Evolutionary conservation across 768 basidiomycete genomes (phyloP), one percentile per base, ranked within the genome.

Genomic region (Tylopilus vinaceipallidus): DNA sequence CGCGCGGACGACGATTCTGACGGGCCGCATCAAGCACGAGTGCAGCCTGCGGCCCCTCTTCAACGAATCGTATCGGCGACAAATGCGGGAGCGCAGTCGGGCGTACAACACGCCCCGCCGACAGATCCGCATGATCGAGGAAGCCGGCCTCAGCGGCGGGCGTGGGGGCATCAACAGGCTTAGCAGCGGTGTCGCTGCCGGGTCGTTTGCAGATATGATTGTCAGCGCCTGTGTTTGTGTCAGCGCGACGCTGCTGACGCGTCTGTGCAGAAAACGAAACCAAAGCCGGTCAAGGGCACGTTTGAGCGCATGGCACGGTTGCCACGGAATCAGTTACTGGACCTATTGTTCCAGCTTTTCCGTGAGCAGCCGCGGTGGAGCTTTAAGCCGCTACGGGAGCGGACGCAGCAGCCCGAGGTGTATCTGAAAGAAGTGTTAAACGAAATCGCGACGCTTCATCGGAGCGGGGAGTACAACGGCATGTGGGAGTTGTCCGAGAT

Each of bases 231-330:
- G 34, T 39, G 47, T 53, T 33, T 42, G 24, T 52, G 8, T 11
- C 34, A 27, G 11, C 0, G 7, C 11, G 24, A 45, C 33, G 32
- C 42, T 19, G 53, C 52, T 64, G 14, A 51, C 41, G 42, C 30
- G 44, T 40, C 34, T 36, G 20, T 35, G 54, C 27, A 66, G 86
- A 81, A 80, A 77, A 74, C 81, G 14, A 89, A 85, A 69, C 78
- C 72, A 33, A 89, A 86, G 64, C 76, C 73, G 2, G 66, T 75
- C 16, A 88, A 89, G 57, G 86, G 86, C 24, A 73, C 79, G 13
- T 88, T 88, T 71, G 91, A 94, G 68, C 87, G 89, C 57, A 88
- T 90, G 81, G 86, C 88, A n/a, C 89, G 94, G 64, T 84, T 97
- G 71, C 91, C 91, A 6, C 78, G 86, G 47, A 88, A 92, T 70